Evolutionary conservation across 805 yeast species (phyloP), one percentile per base, ranked within the genome.

Genomic region (Jamesozyma lodderae): DNA sequence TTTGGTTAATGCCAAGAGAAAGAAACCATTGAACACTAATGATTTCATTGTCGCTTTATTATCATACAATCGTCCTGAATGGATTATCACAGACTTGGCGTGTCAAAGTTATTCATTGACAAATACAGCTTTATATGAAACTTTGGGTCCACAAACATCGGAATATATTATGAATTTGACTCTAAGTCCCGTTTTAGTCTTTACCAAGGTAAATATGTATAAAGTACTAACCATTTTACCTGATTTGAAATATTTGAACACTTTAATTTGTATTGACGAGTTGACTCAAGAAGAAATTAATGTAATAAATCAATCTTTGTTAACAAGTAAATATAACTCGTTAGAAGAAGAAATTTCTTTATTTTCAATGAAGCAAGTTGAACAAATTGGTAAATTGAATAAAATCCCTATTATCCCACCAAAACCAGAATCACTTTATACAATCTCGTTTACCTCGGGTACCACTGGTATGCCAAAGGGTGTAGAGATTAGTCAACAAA

Each of bases 391-490:
- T 36, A 51, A 46, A 43, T 55, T 69, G 41, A 63, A 72, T 33
- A 68, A 73, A 36, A 50, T 57, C 35, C 60, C 69, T 30, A 50
- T 56, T 42, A 51, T 56, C 29, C 73, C 73, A 10, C 81, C 85
- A 19, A 61, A 57, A 1, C 72, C 77, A 1, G 69, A 72, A 13
- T 68, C 72, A 18, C 33, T 71, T 15, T 76, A 74, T 53, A 77
- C 87, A 14, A 72, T 81, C 34, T 74, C 80, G 6, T 80, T 79
- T 55, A 81, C 88, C 2, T 77, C 84, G 0, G 88, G 88, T 23
- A 80, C 88, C 2, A 79, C 87, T 1, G 86, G 86, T 14, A 59
- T 69, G 14, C 88, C 88, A 34, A 80, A 81, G 58, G 88, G 88
- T 37, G 87, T 77, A 14, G 72, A 69, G 35, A 41, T 73, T 31